Evolutionary conservation across 2,329 filamentous ascomycete species (phyloP), one percentile per base, ranked within the genome.

Genomic region (Microsporum canis): DNA sequence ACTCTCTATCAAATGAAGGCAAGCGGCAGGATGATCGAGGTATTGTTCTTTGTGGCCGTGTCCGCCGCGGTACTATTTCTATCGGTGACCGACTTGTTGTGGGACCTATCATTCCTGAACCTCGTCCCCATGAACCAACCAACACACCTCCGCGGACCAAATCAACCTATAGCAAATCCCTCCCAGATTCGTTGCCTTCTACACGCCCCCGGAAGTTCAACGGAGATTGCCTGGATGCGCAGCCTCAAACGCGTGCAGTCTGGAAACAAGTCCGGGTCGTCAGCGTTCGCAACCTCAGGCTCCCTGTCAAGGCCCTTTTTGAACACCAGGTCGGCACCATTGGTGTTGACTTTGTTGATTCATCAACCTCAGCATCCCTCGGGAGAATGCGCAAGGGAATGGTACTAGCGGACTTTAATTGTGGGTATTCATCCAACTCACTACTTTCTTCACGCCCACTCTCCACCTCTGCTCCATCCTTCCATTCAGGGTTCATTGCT

Each of bases 261-360:
- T 97, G 92, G 92, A 85, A 89, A 64, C 80, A 80, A 29, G 90
- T 92, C 4, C 85, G 82, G 49, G 84, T 97, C 59, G 86, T 89
- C 51, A 97, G 91, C 67, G 86, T 96, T 49, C 87, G 92, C 27
- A 95, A 96, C 67, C 78, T 99, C 6, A 84, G 92, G 3, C 78
- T 96, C 2, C 89, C 92, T 0, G 91, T 96, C 0, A 84, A 84
- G 55, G 84, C 81, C 0, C 80, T 97, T 5, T 81, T 86, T 58
- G 81, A 86, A 14, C 90, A 89, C 7, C 92, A 99, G 73, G 91
- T 92, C 4, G 94, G 92, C 0, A 96, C 91, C 0, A 82, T 99
- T 60, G 92, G 91, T 0, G 78, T 97, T 58, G 80, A 87, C 60
- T 68, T 69, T 7, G 64, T 72, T 17, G 66, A 68, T 5, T 51